phyloP scores from a whole-genome alignment of 257 asterid genomes.

The Nicotiana tabacum region DNA sequence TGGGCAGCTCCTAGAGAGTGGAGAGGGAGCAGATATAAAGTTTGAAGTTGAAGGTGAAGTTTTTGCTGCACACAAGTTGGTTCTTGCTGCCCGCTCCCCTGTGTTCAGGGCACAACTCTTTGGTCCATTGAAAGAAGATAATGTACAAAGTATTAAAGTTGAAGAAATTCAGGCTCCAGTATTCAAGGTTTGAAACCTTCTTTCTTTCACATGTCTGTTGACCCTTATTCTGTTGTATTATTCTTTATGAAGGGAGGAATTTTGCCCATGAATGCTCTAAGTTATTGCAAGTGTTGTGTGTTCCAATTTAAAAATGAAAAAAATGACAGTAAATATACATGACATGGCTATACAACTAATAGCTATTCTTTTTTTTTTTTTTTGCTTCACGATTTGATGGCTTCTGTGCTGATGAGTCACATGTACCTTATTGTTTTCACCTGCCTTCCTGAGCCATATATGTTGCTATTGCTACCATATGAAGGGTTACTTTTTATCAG shows the following conservation, averaged over 20 bases:
- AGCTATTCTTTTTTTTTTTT: neutral
- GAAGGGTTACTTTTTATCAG: neutral
- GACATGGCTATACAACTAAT: neutral
- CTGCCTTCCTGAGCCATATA: neutral
- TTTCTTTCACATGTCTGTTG: conserved; percentile 3
- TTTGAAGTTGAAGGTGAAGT: conserved; percentile 22
- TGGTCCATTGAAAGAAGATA: conserved; percentile 21
- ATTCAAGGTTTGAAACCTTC: conserved; percentile 7
- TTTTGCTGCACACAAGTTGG: conserved; percentile 21
- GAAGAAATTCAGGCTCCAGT: conserved; percentile 18
- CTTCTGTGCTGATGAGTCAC: neutral
- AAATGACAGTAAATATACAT: neutral
- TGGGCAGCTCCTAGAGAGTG: conserved; percentile 20
- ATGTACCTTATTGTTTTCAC: neutral
- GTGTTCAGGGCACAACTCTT: conserved; percentile 25
- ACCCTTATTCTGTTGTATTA: neutral
- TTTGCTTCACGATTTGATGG: neutral
- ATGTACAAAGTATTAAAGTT: conserved; percentile 15
- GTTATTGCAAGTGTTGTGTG: neutral
- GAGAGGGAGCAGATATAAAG: conserved; percentile 16
- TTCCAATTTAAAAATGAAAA: neutral
- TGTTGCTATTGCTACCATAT: neutral
- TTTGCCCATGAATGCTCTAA: neutral
- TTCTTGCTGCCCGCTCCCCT: conserved; percentile 27
- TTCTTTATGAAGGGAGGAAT: neutral